phyloP scores from a whole-genome alignment of 31 red algal genomes.

The Asparagopsis taxiformis region DNA sequence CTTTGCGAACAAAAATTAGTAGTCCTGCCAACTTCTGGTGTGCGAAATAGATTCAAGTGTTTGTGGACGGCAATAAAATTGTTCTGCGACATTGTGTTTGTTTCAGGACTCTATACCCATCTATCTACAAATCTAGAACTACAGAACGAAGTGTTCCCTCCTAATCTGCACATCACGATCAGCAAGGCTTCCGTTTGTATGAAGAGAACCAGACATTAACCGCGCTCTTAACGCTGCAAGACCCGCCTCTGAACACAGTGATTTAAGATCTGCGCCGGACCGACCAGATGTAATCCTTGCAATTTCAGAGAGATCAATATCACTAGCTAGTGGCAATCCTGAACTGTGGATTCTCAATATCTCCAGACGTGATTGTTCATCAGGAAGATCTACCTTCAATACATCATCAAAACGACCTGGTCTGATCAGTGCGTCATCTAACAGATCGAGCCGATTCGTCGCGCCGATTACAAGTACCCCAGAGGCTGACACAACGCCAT shows the following conservation, averaged over 20 bases:
- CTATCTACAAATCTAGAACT: too few species aligned
- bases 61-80: too few species aligned
- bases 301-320: slow-evolving; percentile 35
- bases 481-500: slow-evolving; percentile 54
- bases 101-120: too few species aligned
- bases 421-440: slow-evolving; percentile 87
- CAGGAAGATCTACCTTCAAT: slow-evolving; percentile 55
- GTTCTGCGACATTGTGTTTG: too few species aligned
- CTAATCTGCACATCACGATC: background rate
- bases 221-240: slow-evolving; percentile 36
- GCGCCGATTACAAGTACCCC: slow-evolving; percentile 81
- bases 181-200: too few species aligned
- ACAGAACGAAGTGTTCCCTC: background rate
- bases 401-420: slow-evolving; percentile 94
- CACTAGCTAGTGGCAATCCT: slow-evolving; percentile 9
- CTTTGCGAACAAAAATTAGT: too few species aligned
- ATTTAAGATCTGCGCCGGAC: slow-evolving; percentile 49
- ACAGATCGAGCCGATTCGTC: slow-evolving; percentile 81
- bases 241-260: slow-evolving; percentile 35
- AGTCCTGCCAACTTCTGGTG: too few species aligned
- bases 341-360: slow-evolving; percentile 36
- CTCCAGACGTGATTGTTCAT: slow-evolving; percentile 25
- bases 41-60: too few species aligned
- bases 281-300: slow-evolving; percentile 14
- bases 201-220: too few species aligned